Conservation (phyloP, 352 stramenopile genomes). For the Vaucheria bursata region DNA sequence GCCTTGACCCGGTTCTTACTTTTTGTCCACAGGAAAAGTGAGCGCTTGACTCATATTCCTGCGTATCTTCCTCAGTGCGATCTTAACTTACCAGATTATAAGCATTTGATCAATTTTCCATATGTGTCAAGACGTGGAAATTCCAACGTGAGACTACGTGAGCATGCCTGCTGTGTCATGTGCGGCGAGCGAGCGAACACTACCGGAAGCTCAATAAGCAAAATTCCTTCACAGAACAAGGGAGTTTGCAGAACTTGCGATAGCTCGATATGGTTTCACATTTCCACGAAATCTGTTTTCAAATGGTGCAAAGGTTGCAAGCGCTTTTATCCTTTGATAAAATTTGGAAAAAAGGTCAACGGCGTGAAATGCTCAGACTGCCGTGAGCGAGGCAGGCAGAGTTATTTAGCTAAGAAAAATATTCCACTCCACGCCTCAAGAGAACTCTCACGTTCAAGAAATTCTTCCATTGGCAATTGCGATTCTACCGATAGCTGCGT, state of each 20-base stretch:
- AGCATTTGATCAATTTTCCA: constrained; percentile 42
- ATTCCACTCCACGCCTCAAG: no score
- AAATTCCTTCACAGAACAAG: constrained; percentile 45
- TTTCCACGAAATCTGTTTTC: constrained; percentile 21
- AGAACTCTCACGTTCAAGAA: no score
- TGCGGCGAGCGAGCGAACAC: constrained; percentile 20
- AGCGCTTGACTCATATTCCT: not conserved
- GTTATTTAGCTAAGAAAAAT: constrained; percentile 46
- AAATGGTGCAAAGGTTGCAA: constrained; percentile 50
- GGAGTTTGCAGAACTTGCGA: constrained; percentile 46
- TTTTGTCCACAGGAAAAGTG: not conserved
- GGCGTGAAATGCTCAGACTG: constrained; percentile 43
- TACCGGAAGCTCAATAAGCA: constrained; percentile 8
- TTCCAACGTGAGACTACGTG: constrained; percentile 10
- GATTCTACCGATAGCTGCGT: no score
- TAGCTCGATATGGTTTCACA: constrained; percentile 30
- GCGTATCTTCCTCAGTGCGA: not conserved
- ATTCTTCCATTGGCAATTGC: no score
- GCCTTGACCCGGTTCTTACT: no score
- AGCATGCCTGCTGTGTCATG: constrained; percentile 41
- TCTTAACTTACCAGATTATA: constrained; percentile 17
- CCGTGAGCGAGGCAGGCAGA: constrained; percentile 41
- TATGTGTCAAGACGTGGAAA: not conserved
- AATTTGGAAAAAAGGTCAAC: constrained; percentile 33
- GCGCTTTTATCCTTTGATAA: constrained; percentile 24